Evolutionary conservation across 176 grass and related monocot species (phyloP), one percentile per base, ranked within the genome.

Genomic region (Poa pratensis): DNA sequence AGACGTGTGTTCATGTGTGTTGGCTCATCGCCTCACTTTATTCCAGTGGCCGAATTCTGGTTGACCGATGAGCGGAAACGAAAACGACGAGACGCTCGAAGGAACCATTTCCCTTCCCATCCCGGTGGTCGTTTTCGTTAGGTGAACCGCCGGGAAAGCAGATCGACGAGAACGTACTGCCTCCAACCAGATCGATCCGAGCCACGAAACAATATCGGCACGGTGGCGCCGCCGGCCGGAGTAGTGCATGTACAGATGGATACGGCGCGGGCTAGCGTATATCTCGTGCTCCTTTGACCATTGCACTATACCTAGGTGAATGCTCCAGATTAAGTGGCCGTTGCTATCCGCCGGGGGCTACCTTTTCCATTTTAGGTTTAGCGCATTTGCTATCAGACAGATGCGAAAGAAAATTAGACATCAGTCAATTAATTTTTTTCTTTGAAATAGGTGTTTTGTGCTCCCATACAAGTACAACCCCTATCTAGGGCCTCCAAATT

Each of bases 71-170:
- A 7, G 7, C 40, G 10, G 63, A 16, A 9, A 20, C 69, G 77
- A 86, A 67, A 75, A 6, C 8, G 48, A 75, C 48, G 72, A 52
- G 28, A n/a, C 77, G 68, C 50, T 68, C 63, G 7, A 60, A 11
- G 72, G 2, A 58, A 24, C 68, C 52, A 60, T 73, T 46, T 58
- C 7, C 23, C 69, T 15, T 27, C 26, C 43, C 7, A 12, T 48
- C 46, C 46, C 49, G 48, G 57, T 3, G 23, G 70, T 68, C 49
- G 49, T 76, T 82, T 82, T 82, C 85, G 79, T 65, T 87, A 75
- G 69, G 85, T 75, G 48, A 45, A 10, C 7, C 0, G 20, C 46
- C 13, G 46, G 14, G 61, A 15, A 55, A 40, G 53, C 16, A 34
- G 63, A 23, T 26, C 3, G 32, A 40, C 28, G n/a, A 24, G 13